Evolutionary conservation across 305 asterid genomes (phyloP).

Genomic region (Euphrasia arctica): DNA sequence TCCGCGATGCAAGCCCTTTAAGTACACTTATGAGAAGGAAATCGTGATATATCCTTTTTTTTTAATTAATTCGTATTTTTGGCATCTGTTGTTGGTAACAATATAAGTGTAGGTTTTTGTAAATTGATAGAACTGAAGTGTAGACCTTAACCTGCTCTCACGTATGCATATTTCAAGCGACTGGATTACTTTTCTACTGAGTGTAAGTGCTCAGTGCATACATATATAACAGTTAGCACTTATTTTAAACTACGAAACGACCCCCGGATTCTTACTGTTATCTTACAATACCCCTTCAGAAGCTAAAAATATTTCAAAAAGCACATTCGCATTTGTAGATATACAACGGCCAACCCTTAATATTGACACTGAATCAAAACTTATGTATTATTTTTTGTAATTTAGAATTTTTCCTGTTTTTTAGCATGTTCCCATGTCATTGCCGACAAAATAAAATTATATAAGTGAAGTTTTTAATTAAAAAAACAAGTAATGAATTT

Average conservation of each 20-base stretch:
- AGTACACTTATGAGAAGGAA: constrained; percentile 97
- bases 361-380: neutral
- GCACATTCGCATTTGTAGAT: neutral
- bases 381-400: neutral
- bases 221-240: neutral
- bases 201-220: constrained; percentile 54
- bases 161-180: constrained; percentile 95
- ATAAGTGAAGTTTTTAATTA: neutral
- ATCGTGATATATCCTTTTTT: constrained; percentile 96
- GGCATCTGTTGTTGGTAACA: constrained; percentile 8
- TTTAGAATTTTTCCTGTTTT: neutral
- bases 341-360: neutral
- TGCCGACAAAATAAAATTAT: neutral
- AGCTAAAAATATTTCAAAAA: neutral
- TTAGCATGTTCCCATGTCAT: neutral
- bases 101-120: neutral
- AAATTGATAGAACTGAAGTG: constrained; percentile 23
- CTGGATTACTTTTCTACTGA: constrained; percentile 98
- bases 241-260: neutral
- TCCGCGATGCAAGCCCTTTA: constrained; percentile 99
- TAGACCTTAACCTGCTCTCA: constrained; percentile 60
- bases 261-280: neutral
- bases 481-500: neutral
- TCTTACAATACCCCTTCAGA: neutral
- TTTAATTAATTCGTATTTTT: neutral